A percentile compares a stretch with the other conserved stretches of the same genome.
Conservation (phyloP, 1,139 yeast genomes). For the Wickerhamomyces sp. region DNA sequence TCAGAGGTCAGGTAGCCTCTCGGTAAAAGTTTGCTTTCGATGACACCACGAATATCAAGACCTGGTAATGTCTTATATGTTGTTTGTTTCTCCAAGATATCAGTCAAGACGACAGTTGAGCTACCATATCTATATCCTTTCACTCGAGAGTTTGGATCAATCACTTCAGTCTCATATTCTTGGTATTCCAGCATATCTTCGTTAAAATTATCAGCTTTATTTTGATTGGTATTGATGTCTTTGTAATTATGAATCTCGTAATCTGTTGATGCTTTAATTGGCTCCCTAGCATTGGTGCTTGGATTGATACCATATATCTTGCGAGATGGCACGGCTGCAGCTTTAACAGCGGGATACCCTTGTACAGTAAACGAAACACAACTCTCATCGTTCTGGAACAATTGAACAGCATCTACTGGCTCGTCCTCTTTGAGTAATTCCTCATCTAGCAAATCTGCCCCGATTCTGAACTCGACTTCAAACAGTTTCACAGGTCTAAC, state of each 20-base stretch:
- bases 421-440: constrained; percentile 2
- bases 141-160: constrained; percentile 28
- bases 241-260: constrained; percentile 26
- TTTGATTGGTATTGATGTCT: constrained; percentile 23
- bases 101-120: constrained; percentile 46
- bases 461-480: constrained; percentile 34
- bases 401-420: background rate
- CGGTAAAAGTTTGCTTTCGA: constrained; percentile 42
- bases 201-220: constrained; percentile 23
- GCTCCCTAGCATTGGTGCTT: constrained; percentile 20
- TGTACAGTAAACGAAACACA: constrained; percentile 46
- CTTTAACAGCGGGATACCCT: constrained; percentile 59
- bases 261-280: constrained; percentile 25
- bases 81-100: constrained; percentile 39
- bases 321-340: constrained; percentile 36
- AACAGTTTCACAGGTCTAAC: constrained; percentile 34
- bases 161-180: constrained; percentile 20
- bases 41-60: constrained; percentile 62
- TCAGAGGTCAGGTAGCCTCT: constrained; percentile 57
- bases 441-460: constrained; percentile 28
- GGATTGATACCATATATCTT: constrained; percentile 25
- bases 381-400: constrained; percentile 22
- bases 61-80: constrained; percentile 41
- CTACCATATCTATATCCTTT: constrained; percentile 69
- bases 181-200: constrained; percentile 14